A percentile compares a stretch with the other conserved stretches of the same genome.
phyloP scores from a whole-genome alignment of 441 rosid species.

The Macaranga tanarius region DNA sequence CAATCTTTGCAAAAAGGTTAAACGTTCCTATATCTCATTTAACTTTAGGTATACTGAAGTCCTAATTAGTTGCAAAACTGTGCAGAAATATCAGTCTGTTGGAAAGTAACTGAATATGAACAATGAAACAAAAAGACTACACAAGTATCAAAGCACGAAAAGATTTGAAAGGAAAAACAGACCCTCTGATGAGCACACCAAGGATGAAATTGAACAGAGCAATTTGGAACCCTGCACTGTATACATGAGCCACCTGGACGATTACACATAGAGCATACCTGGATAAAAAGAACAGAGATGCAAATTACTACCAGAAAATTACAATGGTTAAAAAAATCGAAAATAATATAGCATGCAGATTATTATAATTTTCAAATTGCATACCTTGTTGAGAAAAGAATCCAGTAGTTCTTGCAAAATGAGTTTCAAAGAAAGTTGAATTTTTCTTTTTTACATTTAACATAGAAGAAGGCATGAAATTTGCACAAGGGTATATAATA shows the following conservation, averaged over 20 bases:
- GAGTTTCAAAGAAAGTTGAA: not conserved
- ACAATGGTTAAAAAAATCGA: not conserved
- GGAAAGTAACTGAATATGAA: not conserved
- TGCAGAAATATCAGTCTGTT: not conserved
- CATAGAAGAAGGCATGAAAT: not conserved
- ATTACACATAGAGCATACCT: constrained; percentile 52
- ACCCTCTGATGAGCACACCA: constrained; percentile 66
- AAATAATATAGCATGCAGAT: not conserved
- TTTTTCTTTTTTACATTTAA: not conserved
- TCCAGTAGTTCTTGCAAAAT: not conserved
- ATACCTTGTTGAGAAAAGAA: not conserved
- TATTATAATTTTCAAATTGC: not conserved
- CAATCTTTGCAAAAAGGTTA: not conserved
- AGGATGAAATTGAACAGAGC: constrained; percentile 48
- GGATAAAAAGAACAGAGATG: constrained; percentile 14
- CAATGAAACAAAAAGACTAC: not conserved
- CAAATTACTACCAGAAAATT: not conserved
- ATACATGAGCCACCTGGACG: constrained; percentile 54
- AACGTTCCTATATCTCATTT: not conserved
- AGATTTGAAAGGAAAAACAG: constrained; percentile 2
- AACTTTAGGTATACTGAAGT: not conserved
- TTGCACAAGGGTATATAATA: not conserved
- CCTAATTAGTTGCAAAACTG: not conserved
- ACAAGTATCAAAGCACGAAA: not conserved
- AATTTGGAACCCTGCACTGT: constrained; percentile 46